Conservation (phyloP, 1,284 basidiomycete genomes). For the Rhizoctonia solani region DNA sequence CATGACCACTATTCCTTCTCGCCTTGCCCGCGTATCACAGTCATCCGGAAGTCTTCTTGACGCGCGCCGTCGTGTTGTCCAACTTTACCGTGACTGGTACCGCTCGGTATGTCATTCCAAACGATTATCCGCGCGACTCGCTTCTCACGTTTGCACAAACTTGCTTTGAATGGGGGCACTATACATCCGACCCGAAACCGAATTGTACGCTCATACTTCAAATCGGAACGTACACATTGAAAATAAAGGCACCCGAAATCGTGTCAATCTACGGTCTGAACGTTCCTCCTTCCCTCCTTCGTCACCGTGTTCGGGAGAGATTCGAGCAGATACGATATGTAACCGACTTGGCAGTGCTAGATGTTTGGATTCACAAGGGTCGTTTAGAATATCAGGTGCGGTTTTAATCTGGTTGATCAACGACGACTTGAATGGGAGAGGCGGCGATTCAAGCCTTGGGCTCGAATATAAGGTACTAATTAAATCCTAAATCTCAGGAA, state of each 20-base stretch:
- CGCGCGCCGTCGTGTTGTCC: conserved; percentile 70
- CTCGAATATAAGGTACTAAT: background rate
- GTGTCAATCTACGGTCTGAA: conserved; percentile 83
- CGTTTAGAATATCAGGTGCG: conserved; percentile 83
- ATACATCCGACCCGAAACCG: no score
- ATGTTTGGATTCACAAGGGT: conserved; percentile 86
- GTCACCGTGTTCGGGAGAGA: conserved; percentile 81
- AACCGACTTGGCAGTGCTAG: conserved; percentile 81
- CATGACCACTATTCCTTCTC: conserved; percentile 90
- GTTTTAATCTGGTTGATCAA: background rate
- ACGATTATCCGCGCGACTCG: background rate
- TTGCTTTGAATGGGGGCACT: background rate
- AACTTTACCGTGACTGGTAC: conserved; percentile 92
- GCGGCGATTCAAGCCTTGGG: no score
- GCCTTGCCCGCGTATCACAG: conserved; percentile 75
- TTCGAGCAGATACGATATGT: conserved; percentile 89
- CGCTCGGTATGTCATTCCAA: conserved; percentile 65
- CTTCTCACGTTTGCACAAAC: conserved; percentile 5
- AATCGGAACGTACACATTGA: no score
- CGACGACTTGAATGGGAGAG: no score
- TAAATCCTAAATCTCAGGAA: conserved; percentile 46
- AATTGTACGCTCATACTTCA: no score
- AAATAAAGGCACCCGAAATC: conserved; percentile 91
- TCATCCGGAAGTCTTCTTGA: conserved; percentile 66
- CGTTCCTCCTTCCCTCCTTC: conserved; percentile 78